Base-by-base conservation (phyloP, 2,329 filamentous ascomycete species). In the Colletotrichum sansevieriae region DNA sequence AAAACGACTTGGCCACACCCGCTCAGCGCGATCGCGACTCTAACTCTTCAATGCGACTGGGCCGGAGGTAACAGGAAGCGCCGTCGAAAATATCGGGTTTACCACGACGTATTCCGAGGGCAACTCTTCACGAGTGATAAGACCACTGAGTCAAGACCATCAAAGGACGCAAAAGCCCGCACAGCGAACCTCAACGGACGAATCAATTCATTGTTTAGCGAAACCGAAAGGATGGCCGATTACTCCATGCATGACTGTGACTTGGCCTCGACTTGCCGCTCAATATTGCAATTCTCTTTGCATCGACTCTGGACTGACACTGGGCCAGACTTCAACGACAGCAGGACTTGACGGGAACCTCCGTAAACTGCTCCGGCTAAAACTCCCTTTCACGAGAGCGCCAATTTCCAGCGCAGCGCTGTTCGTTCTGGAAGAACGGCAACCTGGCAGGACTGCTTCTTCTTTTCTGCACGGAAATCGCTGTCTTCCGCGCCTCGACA, bases 61-160 rank as follows among this genome's bases (percentile, higher is more conserved):
- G 22, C 56, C 58, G 51, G 64, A 67, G 64, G 43, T 67, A 63
- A 67, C 18, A 39, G 29, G 47, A 25, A 60, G 29, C 20, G 46
- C 47, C 56, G 41, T 67, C 10, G 25, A 46, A 63, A 52, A 11
- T 39, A 11, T 67, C 64, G 51, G 64, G 25, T 43, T 67, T 67
- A 63, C 56, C 25, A 22, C 37, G 39, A 57, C 35, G 13, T 62
- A 20, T 13, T 63, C 58, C 64, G 64, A 63, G 37, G 59, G 51
- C 39, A 67, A 57, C 29, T 66, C 35, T 25, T 66, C 58, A 63
- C 64, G 49, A 66, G 18, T 18, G 18, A 18, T 2, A 18, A 18
- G 41, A 20, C 58, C 13, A 49, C 58, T 35, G 57, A 66, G 58
- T 63, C 43, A 47, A 55, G 39, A 46, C 20, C 33, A 41, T 46